These are phyloP conservation scores for Aspergillus cavernicola DNA, from an alignment of 495 filamentous ascomycete genomes.

Conservation along the genomic window DNA sequence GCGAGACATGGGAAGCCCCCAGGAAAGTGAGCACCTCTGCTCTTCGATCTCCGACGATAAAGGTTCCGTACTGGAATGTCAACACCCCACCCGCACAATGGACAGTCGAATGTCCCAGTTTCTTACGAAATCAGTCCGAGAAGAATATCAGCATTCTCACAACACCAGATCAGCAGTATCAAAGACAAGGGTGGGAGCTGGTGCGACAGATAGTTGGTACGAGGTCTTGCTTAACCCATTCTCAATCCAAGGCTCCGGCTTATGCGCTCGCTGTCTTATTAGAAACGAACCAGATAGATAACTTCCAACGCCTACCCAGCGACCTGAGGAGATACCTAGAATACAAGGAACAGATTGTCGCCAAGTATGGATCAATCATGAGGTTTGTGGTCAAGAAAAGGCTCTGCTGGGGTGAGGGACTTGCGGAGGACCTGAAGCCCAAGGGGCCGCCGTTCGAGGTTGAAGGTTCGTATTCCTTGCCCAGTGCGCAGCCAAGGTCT, in stretches of 20 bases:
- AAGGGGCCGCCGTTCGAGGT: conserved; percentile 47
- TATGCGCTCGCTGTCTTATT: background rate
- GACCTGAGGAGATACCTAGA: conserved; percentile 69
- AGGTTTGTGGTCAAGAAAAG: conserved; percentile 65
- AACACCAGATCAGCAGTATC: conserved; percentile 60
- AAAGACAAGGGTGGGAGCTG: conserved; percentile 55
- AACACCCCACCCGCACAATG: conserved; percentile 64
- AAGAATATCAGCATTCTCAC: conserved; percentile 54
- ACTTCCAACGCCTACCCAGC: conserved; percentile 69
- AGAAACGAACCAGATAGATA: conserved; percentile 63
- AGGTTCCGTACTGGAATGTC: conserved; percentile 72
- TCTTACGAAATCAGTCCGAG: conserved; percentile 50
- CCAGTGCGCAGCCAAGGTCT: background rate
- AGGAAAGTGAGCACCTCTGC: conserved; percentile 11
- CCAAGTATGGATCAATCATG: conserved; percentile 68
- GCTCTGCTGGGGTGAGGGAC: conserved; percentile 57
- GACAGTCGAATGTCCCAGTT: conserved; percentile 64
- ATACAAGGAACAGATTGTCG: conserved; percentile 57
- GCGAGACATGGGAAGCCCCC: conserved; percentile 23
- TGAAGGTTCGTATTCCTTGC: conserved; percentile 34
- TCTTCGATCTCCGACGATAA: conserved; percentile 8
- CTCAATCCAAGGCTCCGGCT: background rate
- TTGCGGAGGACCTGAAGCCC: conserved; percentile 35
- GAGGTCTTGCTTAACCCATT: conserved; percentile 1
- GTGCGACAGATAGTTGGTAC: conserved; percentile 58